Base-by-base conservation (phyloP, 2,329 filamentous ascomycete species). In the Fusarium gaditjirri region DNA sequence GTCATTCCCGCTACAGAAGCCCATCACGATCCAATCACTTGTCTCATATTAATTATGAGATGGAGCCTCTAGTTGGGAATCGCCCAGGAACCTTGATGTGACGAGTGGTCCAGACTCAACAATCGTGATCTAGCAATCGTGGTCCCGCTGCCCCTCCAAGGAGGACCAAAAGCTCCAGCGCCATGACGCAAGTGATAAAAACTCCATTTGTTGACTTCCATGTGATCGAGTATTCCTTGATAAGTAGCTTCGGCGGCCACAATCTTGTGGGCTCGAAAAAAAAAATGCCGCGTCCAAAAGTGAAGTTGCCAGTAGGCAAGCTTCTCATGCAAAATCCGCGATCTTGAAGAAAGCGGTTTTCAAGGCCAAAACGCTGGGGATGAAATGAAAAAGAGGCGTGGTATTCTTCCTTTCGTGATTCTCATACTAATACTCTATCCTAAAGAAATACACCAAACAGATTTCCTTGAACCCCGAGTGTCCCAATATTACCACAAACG, bases 1-100 rank as follows among this genome's bases (percentile, higher is more conserved):
- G 63, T 68, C 69, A 69, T 73, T 57, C 65, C 65, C 58, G 41
- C 65, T 44, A 39, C 38, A 60, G 35, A 52, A 39, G n/a, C 62
- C 68, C 55, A 19, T 31, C n/a, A 59, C 44, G 56, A 58, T 49
- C 75, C 75, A 77, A 77, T 76, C 55, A 72, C 36, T 31, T 60
- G 39, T 33, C 55, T 65, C 53, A 64, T 60, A 72, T 69, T 70
- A 66, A 70, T 68, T 68, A 68, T 70, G 65, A 43, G 43, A 72
- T 66, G 71, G 73, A 64, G 65, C 57, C 67, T 64, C 43, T 46
- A 49, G 27, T 56, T 44, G 31, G 23, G 35, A 64, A 63, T 67
- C 53, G 43, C 13, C 55, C 68, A 62, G 65, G 58, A 65, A 73
- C 65, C 70, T 73, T 73, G 57, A 62, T 58, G 38, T 60, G 60